Base-by-base conservation (phyloP, 306 rosid species). In the Malus domestica region DNA sequence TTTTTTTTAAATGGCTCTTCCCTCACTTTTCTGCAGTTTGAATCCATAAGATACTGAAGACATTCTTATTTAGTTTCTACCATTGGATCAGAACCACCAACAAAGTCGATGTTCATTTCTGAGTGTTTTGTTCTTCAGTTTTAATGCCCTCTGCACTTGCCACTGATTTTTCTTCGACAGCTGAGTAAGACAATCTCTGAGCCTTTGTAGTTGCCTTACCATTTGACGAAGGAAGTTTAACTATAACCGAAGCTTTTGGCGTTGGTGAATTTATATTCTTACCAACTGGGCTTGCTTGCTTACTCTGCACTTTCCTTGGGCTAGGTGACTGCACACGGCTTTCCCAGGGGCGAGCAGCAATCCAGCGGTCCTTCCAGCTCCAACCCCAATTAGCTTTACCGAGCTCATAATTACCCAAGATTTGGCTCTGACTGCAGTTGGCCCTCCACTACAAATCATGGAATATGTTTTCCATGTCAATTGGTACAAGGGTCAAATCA, bases 361-460 rank as follows among this genome's bases (percentile, higher is more conserved):
- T 89, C 97, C 99, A 95, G 42, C 99, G 90, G 62, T 92, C 99
- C 79, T 92, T 92, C 99, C 99, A 95, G 90, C 97, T 95, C 99
- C 99, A 95, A 75, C 99, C 99, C 99, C 99, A 95, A 74, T 88
- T 91, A 71, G 93, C 83, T 83, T 90, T 92, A 68, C 88, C 78
- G 44, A 89, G 85, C 84, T 92, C 97, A 80, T 82, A 88, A 75
- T 51, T 87, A 38, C 97, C 97, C 67, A 87, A 86, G 58, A 82
- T 82, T 83, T 92, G 90, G 84, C 87, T 89, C 76, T 87, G 96
- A 81, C 91, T 91, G 62, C 90, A 79, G 76, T 92, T 92, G 78
- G 96, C 97, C 79, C 99, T 92, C 99, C 99, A 95, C 99, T 95
- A 76, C 59, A 79, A 76, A 73, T 78, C 87, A 85, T 62, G 70